Base-by-base conservation (phyloP, 352 stramenopile species). In the Globisporangium sylvaticum region DNA sequence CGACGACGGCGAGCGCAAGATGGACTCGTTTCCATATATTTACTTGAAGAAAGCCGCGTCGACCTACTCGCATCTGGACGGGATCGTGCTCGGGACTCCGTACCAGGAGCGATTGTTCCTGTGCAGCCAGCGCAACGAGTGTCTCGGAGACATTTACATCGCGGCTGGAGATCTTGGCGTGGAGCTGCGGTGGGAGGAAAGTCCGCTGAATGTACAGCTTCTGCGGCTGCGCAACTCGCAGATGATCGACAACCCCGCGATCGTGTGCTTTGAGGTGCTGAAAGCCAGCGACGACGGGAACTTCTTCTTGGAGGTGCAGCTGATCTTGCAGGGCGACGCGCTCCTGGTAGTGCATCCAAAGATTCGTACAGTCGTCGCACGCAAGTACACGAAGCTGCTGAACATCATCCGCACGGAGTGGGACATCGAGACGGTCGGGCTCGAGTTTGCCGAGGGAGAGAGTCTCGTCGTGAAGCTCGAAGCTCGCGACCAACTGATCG, bases 101-200 rank as follows among this genome's bases (percentile, higher is more conserved):
- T 92, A 84, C 63, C 78, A 90, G 15, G 81, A 90, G 62, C 81
- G 81, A 3, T 74, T 92, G 15, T 92, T 92, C 62, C 74, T 88
- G 3, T 91, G 82, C 70, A 68, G 61, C 18, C 76, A 84, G 42
- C 75, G 84, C 37, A 74, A 81, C 55, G 74, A 89, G 50, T 92
- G 84, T 65, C 63, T 92, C 31, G 75, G 77, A 24, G 72, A 88
- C 52, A 90, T 92, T 61, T 65, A 79, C 10, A 67, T 73, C 0
- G 81, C 82, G 1, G 80, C 83, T 0, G 73, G 69, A 0, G 69
- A 81, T 0, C 71, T 88, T 0, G 84, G 84, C 0, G 69, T 90
- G 1, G 46, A 72, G 24, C 37, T 91, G 9, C 66, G 62, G 44
- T 74, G 83, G 58, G 72, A 66, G 7, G 71, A 79, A 46, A 83